Percentiles rank a stretch among this genome's conserved stretches.
Conservation (phyloP, 176 grass and related monocot species). For the Leersia perrieri region DNA sequence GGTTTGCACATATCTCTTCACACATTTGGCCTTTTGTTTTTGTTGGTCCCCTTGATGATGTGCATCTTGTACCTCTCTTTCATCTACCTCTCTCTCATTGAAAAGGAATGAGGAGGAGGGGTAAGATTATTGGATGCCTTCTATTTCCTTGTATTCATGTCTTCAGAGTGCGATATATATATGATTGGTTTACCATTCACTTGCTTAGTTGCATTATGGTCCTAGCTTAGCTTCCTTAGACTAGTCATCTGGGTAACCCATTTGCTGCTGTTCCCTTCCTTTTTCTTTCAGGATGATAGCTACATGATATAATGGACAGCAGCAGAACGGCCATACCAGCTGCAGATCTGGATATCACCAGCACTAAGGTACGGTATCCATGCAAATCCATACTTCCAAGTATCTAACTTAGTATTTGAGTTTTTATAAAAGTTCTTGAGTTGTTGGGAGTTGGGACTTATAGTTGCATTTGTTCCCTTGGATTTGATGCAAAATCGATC, state of each 20-base stretch:
- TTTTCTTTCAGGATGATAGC: not conserved
- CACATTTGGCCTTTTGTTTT: not conserved
- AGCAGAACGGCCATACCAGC: not conserved
- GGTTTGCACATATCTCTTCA: not conserved
- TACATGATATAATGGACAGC: conserved; percentile 3
- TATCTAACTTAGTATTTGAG: not conserved
- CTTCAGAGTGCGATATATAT: not conserved
- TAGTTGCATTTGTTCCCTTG: not conserved
- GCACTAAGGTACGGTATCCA: not conserved
- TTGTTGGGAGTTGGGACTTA: not conserved
- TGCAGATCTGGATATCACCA: not conserved
- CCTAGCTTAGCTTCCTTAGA: not conserved
- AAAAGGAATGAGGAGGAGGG: not conserved
- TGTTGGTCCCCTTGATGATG: not conserved
- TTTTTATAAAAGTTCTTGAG: not conserved
- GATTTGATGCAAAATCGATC: not conserved
- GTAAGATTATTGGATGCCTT: not conserved
- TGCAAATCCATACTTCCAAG: not conserved
- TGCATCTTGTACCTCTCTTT: not conserved
- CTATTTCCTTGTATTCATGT: not conserved
- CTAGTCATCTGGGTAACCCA: not conserved
- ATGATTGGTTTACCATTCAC: not conserved
- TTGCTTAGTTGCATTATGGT: not conserved
- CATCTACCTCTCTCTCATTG: not conserved
- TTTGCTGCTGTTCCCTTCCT: not conserved